A percentile compares a stretch with the other conserved stretches of the same genome.
Evolutionary conservation across 495 filamentous ascomycete genomes (phyloP).

Genomic region (Corynascus novoguineensis): DNA sequence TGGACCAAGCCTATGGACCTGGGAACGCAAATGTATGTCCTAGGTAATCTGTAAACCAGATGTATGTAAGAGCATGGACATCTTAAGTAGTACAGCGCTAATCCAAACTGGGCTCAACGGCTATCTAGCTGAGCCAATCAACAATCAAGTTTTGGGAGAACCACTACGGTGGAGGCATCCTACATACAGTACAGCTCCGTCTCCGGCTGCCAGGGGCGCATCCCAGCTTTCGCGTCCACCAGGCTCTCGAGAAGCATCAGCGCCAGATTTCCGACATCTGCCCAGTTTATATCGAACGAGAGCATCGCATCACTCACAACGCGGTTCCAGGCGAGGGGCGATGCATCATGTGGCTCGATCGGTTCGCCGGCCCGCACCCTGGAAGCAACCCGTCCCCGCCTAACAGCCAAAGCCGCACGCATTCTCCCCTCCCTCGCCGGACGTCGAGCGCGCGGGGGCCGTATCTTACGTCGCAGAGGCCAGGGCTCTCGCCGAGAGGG

Average conservation of each 20-base stretch:
- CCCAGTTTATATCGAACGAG: background rate
- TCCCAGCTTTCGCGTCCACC: background rate
- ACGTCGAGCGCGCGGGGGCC: conserved; percentile 55
- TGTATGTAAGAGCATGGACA: too few relatives aligned
- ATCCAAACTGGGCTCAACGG: too few relatives aligned
- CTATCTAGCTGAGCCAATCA: too few relatives aligned
- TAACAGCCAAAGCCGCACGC: conserved; percentile 51
- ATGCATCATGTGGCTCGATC: conserved; percentile 77
- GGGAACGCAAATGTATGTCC: too few relatives aligned
- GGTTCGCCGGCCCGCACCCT: conserved; percentile 67
- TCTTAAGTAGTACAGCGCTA: too few relatives aligned
- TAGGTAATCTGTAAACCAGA: too few relatives aligned
- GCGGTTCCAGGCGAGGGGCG: background rate
- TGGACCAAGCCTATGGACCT: too few relatives aligned
- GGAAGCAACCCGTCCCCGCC: conserved; percentile 50
- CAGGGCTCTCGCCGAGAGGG: conserved; percentile 55
- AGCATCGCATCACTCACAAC: background rate
- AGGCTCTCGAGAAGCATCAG: background rate
- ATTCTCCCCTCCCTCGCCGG: conserved; percentile 60
- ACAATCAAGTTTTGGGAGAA: too few relatives aligned
- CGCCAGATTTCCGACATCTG: background rate
- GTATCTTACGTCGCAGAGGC: conserved; percentile 48
- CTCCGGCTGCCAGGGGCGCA: background rate
- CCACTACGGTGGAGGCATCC: too few relatives aligned
- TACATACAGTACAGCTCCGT: background rate